These are phyloP conservation scores for Phellopilus nigrolimitatus DNA, from an alignment of 1,284 basidiomycete species.

Conservation along the genomic window DNA sequence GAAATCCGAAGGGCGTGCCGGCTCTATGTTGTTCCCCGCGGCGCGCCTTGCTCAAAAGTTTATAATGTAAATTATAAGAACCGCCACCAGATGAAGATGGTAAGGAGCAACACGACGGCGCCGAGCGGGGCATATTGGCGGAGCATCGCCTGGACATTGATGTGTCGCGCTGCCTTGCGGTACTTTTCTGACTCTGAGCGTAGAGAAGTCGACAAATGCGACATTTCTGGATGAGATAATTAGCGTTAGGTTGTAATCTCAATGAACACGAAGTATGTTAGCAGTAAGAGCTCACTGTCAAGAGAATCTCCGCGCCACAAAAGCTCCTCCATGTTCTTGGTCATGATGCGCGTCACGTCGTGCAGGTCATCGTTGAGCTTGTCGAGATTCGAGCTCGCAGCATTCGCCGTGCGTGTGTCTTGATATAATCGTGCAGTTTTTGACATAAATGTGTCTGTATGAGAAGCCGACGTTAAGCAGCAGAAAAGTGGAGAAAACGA, in stretches of 20 bases:
- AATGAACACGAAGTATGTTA: constrained; percentile 12
- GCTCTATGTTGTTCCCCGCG: too few species aligned
- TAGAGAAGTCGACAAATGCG: constrained; percentile 94
- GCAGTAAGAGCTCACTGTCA: constrained; percentile 59
- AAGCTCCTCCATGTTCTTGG: constrained; percentile 99
- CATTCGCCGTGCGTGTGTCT: constrained; percentile 85
- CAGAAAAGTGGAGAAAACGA: not conserved
- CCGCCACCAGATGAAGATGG: constrained; percentile 90
- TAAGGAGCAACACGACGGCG: constrained; percentile 72
- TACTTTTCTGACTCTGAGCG: constrained; percentile 98
- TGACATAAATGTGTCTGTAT: constrained; percentile 93
- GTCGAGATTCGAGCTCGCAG: constrained; percentile 72
- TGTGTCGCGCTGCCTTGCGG: constrained; percentile 90
- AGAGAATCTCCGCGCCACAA: constrained; percentile 96
- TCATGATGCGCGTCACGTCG: constrained; percentile 99
- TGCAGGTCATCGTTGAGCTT: constrained; percentile 94
- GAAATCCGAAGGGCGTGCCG: too few species aligned
- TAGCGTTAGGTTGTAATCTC: constrained; percentile 4
- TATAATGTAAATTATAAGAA: constrained; percentile 49
- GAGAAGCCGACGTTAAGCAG: not conserved
- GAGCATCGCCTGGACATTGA: constrained; percentile 91
- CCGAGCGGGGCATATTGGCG: constrained; percentile 94
- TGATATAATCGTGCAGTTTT: constrained; percentile 94
- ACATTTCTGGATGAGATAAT: constrained; percentile 72
- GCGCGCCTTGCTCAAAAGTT: not conserved